Evolutionary conservation across 441 rosid genomes (phyloP).

Genomic region (Jatropha podagrica): DNA sequence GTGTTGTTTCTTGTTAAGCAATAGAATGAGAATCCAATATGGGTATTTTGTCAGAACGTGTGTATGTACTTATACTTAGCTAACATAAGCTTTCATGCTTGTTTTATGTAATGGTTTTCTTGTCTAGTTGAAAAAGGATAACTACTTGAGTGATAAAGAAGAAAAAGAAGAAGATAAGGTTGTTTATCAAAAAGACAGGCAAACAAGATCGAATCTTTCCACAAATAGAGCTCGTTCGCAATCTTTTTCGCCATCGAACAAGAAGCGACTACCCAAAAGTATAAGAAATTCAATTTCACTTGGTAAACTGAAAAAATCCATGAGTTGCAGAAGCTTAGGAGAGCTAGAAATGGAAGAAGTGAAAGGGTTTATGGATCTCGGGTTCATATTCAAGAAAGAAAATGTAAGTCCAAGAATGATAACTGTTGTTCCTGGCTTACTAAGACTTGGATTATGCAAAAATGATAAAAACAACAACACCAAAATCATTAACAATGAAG

Average conservation of each 20-base stretch:
- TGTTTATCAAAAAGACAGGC: constrained; percentile 23
- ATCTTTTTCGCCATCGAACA: constrained; percentile 36
- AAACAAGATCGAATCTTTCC: constrained; percentile 26
- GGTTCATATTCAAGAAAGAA: constrained; percentile 50
- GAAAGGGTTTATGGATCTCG: constrained; percentile 64
- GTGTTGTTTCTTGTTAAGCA: too few relatives aligned
- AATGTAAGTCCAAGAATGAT: constrained; percentile 35
- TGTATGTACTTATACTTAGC: too few relatives aligned
- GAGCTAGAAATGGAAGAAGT: constrained; percentile 66
- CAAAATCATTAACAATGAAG: neutral
- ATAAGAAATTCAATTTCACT: constrained; percentile 13
- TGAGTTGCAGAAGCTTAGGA: constrained; percentile 40
- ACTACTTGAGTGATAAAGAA: neutral
- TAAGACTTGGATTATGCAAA: constrained; percentile 32
- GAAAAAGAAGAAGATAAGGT: constrained; percentile 14
- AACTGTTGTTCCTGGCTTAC: constrained; percentile 55
- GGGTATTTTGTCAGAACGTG: too few relatives aligned
- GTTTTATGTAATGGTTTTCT: neutral
- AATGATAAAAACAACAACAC: constrained; percentile 1
- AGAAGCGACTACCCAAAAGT: constrained; percentile 11
- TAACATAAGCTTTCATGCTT: too few relatives aligned
- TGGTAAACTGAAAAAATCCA: constrained; percentile 28
- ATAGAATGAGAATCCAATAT: too few relatives aligned
- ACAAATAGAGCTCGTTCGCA: constrained; percentile 31
- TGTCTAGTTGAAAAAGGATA: constrained; percentile 15